Percentiles rank a stretch among this genome's conserved stretches.
These are phyloP conservation scores for Neurospora pannonica DNA, from an alignment of 495 filamentous ascomycete genomes.

Conservation along the genomic window DNA sequence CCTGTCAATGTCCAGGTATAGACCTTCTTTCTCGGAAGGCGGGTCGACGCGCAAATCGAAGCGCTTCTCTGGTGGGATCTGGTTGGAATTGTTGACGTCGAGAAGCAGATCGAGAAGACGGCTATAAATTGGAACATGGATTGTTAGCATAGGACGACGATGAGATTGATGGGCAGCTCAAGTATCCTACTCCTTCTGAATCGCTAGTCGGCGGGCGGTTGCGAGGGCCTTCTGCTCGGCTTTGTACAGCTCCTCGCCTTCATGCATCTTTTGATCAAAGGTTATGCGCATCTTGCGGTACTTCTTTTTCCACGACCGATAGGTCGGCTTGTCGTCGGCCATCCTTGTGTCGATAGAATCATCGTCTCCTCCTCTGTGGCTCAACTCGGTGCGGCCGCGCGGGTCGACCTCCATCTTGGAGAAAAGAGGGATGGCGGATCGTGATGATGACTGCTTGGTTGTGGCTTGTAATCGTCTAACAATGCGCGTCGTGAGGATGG, in stretches of 20 bases:
- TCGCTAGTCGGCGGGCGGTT: slow-evolving; percentile 66
- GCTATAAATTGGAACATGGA: slow-evolving; percentile 27
- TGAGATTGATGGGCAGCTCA: slow-evolving; percentile 3
- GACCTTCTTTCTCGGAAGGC: slow-evolving; percentile 40
- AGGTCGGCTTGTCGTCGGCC: slow-evolving; percentile 28
- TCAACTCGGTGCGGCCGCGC: slow-evolving; percentile 12
- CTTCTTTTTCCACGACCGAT: slow-evolving; percentile 67
- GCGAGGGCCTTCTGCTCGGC: slow-evolving; percentile 69
- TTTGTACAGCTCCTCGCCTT: slow-evolving; percentile 66
- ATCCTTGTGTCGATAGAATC: slow-evolving; percentile 24
- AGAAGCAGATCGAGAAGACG: slow-evolving; percentile 75
- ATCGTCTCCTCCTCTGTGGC: slow-evolving; percentile 22
- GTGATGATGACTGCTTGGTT: not conserved
- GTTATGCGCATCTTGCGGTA: slow-evolving; percentile 83
- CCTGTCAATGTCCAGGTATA: slow-evolving; percentile 23
- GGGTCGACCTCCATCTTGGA: slow-evolving; percentile 18
- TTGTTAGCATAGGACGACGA: not conserved
- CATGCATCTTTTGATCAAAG: slow-evolving; percentile 75
- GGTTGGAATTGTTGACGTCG: slow-evolving; percentile 72
- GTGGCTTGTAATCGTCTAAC: not conserved
- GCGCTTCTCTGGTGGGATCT: slow-evolving; percentile 64
- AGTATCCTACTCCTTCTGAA: slow-evolving; percentile 63
- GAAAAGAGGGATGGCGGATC: not conserved
- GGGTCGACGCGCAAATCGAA: slow-evolving; percentile 50
- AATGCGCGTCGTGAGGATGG: not conserved